Evolutionary conservation across 257 asterid species (phyloP).

Genomic region (Fraxinus excelsior): DNA sequence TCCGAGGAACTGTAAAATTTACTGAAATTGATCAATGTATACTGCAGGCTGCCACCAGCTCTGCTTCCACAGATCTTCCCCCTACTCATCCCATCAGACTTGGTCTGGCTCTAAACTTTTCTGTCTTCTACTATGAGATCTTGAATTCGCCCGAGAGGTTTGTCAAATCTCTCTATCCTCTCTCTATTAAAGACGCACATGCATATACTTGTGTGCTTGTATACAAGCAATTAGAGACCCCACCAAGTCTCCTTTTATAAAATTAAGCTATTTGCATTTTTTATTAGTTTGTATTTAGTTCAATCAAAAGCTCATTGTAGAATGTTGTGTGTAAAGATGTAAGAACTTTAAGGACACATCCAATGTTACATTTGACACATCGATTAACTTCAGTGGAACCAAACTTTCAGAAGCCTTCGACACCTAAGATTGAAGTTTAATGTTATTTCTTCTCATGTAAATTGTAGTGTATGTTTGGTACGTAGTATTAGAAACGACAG

Average conservation of each 20-base stretch:
- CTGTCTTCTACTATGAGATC: conserved; percentile 80
- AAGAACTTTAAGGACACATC: too few species aligned
- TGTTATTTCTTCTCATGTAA: not conserved
- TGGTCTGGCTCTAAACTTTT: conserved; percentile 72
- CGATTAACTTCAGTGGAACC: not conserved
- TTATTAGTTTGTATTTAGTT: too few species aligned
- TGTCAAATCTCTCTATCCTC: conserved; percentile 13
- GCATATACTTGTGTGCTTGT: not conserved
- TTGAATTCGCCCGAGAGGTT: conserved; percentile 77
- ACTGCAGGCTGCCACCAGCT: conserved; percentile 70
- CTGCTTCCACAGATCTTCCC: conserved; percentile 66
- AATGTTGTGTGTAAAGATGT: too few species aligned
- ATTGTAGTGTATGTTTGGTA: not conserved
- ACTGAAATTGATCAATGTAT: conserved; percentile 3
- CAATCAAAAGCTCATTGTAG: too few species aligned
- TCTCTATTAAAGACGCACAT: not conserved
- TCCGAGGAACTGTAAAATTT: conserved; percentile 1
- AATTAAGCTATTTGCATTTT: too few species aligned
- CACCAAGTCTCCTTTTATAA: too few species aligned
- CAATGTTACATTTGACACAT: not conserved
- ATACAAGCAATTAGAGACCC: not conserved
- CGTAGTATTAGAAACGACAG: not conserved
- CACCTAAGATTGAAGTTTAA: not conserved
- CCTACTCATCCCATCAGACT: conserved; percentile 82
- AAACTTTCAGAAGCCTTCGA: not conserved